phyloP scores from a whole-genome alignment of 768 basidiomycete species.

The Mycena venus region DNA sequence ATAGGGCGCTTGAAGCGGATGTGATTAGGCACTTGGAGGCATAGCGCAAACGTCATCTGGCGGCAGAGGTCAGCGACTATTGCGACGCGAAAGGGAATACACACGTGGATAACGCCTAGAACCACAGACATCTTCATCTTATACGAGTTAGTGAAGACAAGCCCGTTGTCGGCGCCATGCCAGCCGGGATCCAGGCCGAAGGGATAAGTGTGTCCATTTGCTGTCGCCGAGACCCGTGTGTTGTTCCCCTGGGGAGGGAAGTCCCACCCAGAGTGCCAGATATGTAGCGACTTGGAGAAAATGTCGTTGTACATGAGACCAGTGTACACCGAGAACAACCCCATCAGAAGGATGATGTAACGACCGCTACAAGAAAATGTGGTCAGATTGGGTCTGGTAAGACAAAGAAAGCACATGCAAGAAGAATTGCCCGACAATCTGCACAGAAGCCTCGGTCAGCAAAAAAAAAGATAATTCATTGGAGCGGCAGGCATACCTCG shows the following conservation, averaged over 20 bases:
- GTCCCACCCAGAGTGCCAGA: constrained; percentile 92
- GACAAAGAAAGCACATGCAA: constrained; percentile 69
- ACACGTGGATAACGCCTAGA: constrained; percentile 95
- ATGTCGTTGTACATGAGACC: constrained; percentile 99
- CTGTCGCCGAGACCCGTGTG: constrained; percentile 58
- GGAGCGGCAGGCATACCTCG: constrained; percentile 64
- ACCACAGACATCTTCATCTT: constrained; percentile 99
- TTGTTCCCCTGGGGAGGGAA: constrained; percentile 67
- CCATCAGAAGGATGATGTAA: constrained; percentile 99
- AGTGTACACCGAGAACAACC: constrained; percentile 95
- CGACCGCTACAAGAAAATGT: constrained; percentile 76
- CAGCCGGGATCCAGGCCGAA: constrained; percentile 96
- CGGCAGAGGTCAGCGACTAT: constrained; percentile 17
- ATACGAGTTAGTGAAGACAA: constrained; percentile 98
- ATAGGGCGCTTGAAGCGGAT: constrained; percentile 89
- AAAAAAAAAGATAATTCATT: constrained; percentile 1
- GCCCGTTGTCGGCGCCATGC: constrained; percentile 92
- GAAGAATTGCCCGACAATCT: constrained; percentile 93
- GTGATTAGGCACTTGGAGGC: constrained; percentile 96
- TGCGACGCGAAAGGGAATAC: constrained; percentile 9
- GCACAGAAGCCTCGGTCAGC: constrained; percentile 25
- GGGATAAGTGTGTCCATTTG: constrained; percentile 84
- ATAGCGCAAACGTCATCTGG: constrained; percentile 99
- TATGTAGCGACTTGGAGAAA: constrained; percentile 91
- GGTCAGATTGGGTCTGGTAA: constrained; percentile 30